Base-by-base conservation (phyloP, 257 asterid species). In the Lavandula angustifolia region DNA sequence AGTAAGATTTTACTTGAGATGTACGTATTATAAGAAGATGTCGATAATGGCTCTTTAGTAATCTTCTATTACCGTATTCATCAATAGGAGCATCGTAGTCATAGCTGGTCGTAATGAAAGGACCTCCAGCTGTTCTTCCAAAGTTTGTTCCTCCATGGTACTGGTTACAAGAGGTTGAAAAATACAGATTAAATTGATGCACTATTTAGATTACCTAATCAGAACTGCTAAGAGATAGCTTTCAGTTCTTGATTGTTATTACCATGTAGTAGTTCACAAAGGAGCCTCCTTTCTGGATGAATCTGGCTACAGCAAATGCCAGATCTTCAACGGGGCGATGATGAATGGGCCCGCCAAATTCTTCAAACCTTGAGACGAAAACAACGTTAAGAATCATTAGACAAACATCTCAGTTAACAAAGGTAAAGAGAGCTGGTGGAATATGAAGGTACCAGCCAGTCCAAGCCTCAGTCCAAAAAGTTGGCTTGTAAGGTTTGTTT, bases 11-110 rank as follows among this genome's bases (percentile, higher is more conserved):
- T 32, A 55, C 49, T 67, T 44, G 46, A 32, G 13, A 42, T 4
- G 27, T 27, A n/a, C 61, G 47, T 64, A 12, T 43, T 9, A 11
- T 4, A 22, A 4, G 42, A 43, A 58, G 27, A 10, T 35, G 18
- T 22, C n/a, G 52, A 37, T 31, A 5, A n/a, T 49, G 33, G 42
- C 53, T 67, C 14, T 18, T 8, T 37, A 34, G 31, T 56, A 57
- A 18, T 41, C 58, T 57, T 59, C 14, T 37, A 84, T 69, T 49
- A 92, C 99, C 99, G 32, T 87, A 92, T 87, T 92, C 99, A 73
- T 92, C 99, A 16, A 92, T 85, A 31, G 99, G 99, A 73, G 99
- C 99, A 79, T 92, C 99, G 8, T 92, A 92, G 79, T 92, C 99
- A 4, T 92, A 92, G 83, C 99, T 92, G 60, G 99, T 92, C 7